Evolutionary conservation across 192 early-diverging fungal genomes (phyloP), one percentile per base, ranked within the genome.

Genomic region (Helicostylum pulchrum): DNA sequence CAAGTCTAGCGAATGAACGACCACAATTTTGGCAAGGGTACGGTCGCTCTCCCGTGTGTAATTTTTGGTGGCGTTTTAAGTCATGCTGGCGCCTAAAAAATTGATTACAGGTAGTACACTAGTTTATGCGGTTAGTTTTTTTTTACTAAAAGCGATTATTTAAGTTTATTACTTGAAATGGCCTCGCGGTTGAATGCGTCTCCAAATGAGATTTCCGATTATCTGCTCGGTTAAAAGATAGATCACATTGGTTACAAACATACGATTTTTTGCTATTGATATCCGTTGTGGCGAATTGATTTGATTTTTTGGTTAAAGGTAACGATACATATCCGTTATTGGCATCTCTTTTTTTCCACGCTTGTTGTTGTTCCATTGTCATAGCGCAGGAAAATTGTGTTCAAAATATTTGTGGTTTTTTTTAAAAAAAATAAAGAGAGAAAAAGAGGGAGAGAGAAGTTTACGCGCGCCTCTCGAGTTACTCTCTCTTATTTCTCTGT

Each of bases 51-150:
- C 91, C 91, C 1, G 89, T 85, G 56, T 93, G 91, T 34, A 89
- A 72, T 66, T 88, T 86, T 73, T 87, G 85, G 57, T 92, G 90
- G 36, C 94, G 85, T 74, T 93, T 94, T 46, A 94, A 80, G 74
- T 95, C 95, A 67, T 97, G 93, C 49, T 92, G 88, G 9, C 95
- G 83, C 23, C 73, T 55, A 45, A 75, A 75, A 15, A 53, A 36
- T 17, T 65, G 63, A 30, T 62, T 43, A 44, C 73, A 75, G 31
- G 48, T 39, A 12, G 26, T 45, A 62, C 73, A 75, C 73, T 70
- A 26, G 26, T 2, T 26, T 26, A 26, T 26, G 26, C 26, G 26
- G 26, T 26, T 26, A 2, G 26, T 54, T 49, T 34, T 12, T 59
- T 43, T 32, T 2, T 39, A 26, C 3, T 14, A 3, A 23, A 52